Evolutionary conservation across 345 rosid species (phyloP).

Genomic region (Mangifera indica): DNA sequence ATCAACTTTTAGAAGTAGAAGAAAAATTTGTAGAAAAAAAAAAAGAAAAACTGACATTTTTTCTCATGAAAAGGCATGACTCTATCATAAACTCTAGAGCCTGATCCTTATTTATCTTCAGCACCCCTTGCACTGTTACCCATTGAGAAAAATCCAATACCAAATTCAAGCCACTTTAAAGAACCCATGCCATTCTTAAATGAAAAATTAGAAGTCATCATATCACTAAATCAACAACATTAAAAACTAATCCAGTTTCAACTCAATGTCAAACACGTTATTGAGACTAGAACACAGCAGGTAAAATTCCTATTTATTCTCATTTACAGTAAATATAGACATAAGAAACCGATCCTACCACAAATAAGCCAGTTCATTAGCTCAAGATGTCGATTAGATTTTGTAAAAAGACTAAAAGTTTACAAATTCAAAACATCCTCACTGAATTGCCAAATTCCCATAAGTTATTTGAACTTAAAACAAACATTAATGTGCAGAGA

Average conservation of each 20-base stretch:
- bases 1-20: too few species aligned
- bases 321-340: background rate
- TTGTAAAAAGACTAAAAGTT: background rate
- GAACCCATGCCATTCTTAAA: background rate
- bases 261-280: background rate
- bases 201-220: background rate
- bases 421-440: background rate
- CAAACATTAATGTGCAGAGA: background rate
- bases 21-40: too few species aligned
- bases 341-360: background rate
- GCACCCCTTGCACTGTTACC: background rate
- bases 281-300: background rate
- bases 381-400: background rate
- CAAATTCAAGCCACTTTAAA: background rate
- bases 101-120: background rate
- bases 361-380: background rate
- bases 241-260: background rate
- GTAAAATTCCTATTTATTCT: background rate
- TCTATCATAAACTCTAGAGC: background rate
- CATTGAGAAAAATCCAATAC: background rate
- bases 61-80: background rate
- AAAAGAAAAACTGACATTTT: too few species aligned
- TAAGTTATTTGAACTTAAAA: background rate
- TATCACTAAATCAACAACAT: background rate
- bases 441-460: background rate